These are phyloP conservation scores for Sordariomycetes sp. DNA, from an alignment of 2,329 filamentous ascomycete genomes.

Conservation along the genomic window DNA sequence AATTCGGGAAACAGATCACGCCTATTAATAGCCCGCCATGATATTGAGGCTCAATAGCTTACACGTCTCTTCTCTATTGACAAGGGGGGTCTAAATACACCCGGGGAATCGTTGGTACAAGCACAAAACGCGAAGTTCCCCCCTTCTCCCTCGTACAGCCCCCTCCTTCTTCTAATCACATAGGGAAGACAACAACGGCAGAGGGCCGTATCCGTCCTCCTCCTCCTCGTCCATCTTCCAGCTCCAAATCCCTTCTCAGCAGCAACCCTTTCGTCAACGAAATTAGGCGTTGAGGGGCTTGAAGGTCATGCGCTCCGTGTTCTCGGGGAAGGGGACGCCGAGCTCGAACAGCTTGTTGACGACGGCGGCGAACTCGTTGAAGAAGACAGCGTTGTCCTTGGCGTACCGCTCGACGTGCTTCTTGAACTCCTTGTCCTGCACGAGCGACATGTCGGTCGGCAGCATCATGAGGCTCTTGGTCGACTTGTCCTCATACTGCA, in stretches of 20 bases:
- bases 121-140: not conserved
- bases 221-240: not conserved
- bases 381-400: slow-evolving; percentile 83
- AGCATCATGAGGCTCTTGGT: slow-evolving; percentile 95
- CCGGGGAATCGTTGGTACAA: not conserved
- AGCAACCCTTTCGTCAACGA: not conserved
- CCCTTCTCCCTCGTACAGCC: not conserved
- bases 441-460: slow-evolving; percentile 77
- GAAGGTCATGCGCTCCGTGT: slow-evolving; percentile 50
- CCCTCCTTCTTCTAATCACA: not conserved
- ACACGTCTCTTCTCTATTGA: not conserved
- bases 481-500: slow-evolving; percentile 72
- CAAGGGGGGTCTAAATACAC: not conserved
- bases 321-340: slow-evolving; percentile 75
- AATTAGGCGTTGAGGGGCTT: slow-evolving; percentile 35
- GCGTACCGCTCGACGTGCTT: slow-evolving; percentile 77
- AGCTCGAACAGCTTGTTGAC: slow-evolving; percentile 82
- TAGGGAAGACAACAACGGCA: not conserved
- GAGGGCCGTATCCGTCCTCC: not conserved
- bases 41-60: not conserved
- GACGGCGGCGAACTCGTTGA: slow-evolving; percentile 79
- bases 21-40: not conserved
- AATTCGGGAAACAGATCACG: not conserved
- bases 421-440: slow-evolving; percentile 82
- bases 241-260: not conserved